Conservation (phyloP, 176 grass and related monocot species). For the Oryza meyeriana region DNA sequence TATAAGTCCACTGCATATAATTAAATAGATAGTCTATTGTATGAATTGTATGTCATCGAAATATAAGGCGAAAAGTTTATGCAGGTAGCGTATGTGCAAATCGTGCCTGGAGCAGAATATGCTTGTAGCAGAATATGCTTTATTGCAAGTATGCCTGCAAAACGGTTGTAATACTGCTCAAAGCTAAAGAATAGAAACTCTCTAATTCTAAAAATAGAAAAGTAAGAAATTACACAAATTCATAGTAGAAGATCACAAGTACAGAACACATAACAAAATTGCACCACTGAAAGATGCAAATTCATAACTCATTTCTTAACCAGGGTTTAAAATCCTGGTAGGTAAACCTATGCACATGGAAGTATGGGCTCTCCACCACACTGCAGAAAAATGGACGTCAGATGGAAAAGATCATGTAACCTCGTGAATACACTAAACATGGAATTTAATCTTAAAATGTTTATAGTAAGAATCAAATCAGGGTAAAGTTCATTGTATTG, state of each 20-base stretch:
- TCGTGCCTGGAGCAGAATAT: too few relatives aligned
- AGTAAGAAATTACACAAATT: neutral
- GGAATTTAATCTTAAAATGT: slow-evolving; percentile 2
- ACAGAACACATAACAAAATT: neutral
- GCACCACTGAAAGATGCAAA: too few relatives aligned
- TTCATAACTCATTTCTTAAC: too few relatives aligned
- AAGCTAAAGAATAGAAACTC: neutral
- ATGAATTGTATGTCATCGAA: neutral
- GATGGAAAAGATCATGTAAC: neutral
- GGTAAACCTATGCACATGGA: too few relatives aligned
- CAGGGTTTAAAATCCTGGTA: too few relatives aligned
- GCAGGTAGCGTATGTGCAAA: neutral
- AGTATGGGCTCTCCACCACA: too few relatives aligned
- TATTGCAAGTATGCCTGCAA: neutral
- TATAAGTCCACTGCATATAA: neutral
- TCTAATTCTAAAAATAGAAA: neutral
- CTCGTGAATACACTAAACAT: neutral
- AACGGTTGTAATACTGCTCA: neutral
- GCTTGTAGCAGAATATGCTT: neutral
- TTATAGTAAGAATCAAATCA: neutral
- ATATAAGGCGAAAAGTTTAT: neutral
- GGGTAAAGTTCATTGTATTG: neutral
- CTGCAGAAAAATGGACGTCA: neutral
- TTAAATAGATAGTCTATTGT: neutral
- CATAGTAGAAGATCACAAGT: neutral